Conservation (phyloP, 108 stramenopile genomes). For the Cyclotella cryptica region DNA sequence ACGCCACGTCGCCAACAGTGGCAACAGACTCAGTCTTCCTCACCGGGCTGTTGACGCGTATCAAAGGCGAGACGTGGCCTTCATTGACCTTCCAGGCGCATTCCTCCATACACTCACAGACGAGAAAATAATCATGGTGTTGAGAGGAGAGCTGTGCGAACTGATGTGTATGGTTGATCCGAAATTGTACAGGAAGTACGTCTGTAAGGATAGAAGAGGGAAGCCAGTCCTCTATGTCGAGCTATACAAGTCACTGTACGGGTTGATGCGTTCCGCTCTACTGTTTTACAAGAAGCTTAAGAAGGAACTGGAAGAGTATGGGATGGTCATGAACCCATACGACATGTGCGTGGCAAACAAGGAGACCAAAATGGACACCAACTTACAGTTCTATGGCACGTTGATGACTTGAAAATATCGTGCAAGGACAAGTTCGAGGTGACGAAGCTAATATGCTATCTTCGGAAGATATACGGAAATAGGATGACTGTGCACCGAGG, state of each 20-base stretch:
- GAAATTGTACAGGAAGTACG: conserved; percentile 6
- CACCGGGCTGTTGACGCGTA: conserved; percentile 6
- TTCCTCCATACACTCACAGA: conserved; percentile 20
- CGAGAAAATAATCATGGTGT: conserved; percentile 25
- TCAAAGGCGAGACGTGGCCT: conserved; percentile 13
- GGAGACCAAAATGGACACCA: no score
- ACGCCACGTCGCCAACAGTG: conserved; percentile 13
- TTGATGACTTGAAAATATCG: no score
- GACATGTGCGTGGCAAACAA: no score
- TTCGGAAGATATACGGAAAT: no score
- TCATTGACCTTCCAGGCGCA: conserved; percentile 20
- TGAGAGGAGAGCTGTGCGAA: conserved; percentile 17
- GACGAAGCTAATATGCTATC: no score
- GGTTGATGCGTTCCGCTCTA: conserved; percentile 8
- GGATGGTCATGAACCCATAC: no score
- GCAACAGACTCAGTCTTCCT: conserved; percentile 23
- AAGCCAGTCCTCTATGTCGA: conserved; percentile 48
- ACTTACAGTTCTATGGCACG: no score
- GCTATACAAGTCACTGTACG: background rate
- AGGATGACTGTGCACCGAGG: no score
- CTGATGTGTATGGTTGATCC: background rate
- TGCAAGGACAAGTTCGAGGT: no score
- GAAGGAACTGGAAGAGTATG: no score
- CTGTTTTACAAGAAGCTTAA: background rate
- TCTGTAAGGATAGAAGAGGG: background rate